Evolutionary conservation across 768 basidiomycete species (phyloP).

Genomic region (Lentinus brumalis): DNA sequence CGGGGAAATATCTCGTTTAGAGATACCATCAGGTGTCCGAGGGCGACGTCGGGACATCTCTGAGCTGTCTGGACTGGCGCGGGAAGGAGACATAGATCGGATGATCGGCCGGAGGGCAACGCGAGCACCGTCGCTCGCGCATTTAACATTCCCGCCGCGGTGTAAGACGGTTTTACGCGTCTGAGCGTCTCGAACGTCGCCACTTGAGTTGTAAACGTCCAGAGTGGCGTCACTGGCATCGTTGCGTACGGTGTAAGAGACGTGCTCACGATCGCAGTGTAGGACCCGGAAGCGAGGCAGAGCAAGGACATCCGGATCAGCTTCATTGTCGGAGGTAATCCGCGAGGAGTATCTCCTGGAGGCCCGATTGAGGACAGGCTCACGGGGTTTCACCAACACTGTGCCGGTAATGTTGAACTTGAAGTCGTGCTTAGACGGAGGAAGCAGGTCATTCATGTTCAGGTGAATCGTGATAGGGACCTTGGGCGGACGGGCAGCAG

Average conservation of each 20-base stretch:
- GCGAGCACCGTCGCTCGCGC: constrained; percentile 61
- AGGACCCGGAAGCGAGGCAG: constrained; percentile 72
- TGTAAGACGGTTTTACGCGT: constrained; percentile 65
- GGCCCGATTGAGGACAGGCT: constrained; percentile 17
- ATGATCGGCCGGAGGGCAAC: constrained; percentile 50
- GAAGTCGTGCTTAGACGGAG: constrained; percentile 64
- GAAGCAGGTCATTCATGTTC: constrained; percentile 77
- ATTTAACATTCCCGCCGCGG: constrained; percentile 59
- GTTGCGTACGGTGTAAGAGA: constrained; percentile 60
- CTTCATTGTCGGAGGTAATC: constrained; percentile 25
- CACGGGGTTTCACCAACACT: constrained; percentile 55
- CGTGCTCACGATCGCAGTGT: constrained; percentile 63
- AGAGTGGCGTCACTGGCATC: constrained; percentile 53
- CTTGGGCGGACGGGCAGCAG: constrained; percentile 45
- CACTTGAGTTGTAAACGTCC: constrained; percentile 63
- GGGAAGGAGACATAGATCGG: constrained; percentile 18
- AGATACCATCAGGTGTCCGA: constrained; percentile 23
- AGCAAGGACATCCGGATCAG: constrained; percentile 53
- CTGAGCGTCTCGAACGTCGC: constrained; percentile 60
- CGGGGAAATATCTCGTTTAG: constrained; percentile 23
- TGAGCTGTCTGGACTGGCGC: constrained; percentile 18
- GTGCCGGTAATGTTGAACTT: constrained; percentile 68
- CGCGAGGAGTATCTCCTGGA: constrained; percentile 14
- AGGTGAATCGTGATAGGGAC: constrained; percentile 72
- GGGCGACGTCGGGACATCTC: constrained; percentile 24